Conservation (phyloP, 2,329 filamentous ascomycete genomes). For the Paracamarosporium sp. region DNA sequence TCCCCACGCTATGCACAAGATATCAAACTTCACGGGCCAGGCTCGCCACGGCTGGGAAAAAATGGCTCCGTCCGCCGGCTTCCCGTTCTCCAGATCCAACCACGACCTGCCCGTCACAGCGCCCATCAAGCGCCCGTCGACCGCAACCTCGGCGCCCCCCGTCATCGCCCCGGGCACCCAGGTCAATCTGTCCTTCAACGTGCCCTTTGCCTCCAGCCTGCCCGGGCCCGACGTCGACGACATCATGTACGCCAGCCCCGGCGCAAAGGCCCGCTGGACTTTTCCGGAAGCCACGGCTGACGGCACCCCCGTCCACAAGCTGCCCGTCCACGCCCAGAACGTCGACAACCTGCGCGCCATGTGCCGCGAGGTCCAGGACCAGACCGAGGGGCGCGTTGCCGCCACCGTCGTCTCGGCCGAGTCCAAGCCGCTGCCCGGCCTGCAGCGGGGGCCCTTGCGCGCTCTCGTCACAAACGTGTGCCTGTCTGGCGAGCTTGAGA, state of each 20-base stretch:
- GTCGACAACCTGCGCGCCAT: constrained; percentile 78
- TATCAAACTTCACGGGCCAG: constrained; percentile 70
- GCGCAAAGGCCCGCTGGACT: constrained; percentile 90
- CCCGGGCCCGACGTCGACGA: constrained; percentile 92
- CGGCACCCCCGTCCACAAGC: constrained; percentile 81
- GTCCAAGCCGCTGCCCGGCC: constrained; percentile 66
- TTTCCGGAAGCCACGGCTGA: constrained; percentile 88
- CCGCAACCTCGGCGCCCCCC: constrained; percentile 58
- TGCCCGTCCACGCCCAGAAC: constrained; percentile 91
- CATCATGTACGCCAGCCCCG: constrained; percentile 88
- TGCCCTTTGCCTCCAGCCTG: constrained; percentile 92
- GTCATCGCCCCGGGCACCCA: constrained; percentile 75
- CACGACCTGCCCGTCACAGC: constrained; percentile 60
- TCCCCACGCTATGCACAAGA: constrained; percentile 66
- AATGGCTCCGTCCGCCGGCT: constrained; percentile 68
- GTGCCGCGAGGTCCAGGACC: constrained; percentile 81
- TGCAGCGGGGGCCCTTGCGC: constrained; percentile 58
- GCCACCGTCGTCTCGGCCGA: constrained; percentile 84
- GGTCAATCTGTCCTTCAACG: constrained; percentile 95
- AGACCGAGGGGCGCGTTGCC: constrained; percentile 69
- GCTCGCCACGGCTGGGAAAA: constrained; percentile 73
- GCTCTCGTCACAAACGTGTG: constrained; percentile 80
- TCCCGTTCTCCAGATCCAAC: constrained; percentile 67
- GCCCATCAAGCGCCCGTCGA: constrained; percentile 63
- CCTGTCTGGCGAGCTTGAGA: constrained; percentile 84